Conservation (phyloP, 1,284 basidiomycete species). For the Exobasidium cylindrosporum region DNA sequence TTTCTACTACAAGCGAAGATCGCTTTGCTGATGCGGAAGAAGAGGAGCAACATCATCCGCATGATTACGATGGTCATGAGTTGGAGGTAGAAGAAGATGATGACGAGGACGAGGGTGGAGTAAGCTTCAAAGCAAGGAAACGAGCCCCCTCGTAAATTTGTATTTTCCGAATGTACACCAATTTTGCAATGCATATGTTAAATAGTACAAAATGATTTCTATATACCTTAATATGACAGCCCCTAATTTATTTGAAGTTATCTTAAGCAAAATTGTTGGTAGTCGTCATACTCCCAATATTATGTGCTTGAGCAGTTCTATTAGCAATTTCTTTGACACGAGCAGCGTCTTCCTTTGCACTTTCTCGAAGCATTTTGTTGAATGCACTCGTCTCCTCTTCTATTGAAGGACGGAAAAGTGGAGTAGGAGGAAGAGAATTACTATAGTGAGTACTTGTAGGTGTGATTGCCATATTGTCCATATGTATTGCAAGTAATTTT, state of each 20-base stretch:
- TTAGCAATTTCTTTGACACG: slow-evolving; percentile 8
- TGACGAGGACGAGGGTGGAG: slow-evolving; percentile 11
- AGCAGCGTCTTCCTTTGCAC: slow-evolving; percentile 3
- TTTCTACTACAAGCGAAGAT: slow-evolving; percentile 10
- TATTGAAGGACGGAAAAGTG: neutral
- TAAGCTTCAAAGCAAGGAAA: slow-evolving; percentile 11
- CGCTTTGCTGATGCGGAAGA: slow-evolving; percentile 19
- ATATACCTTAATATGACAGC: neutral
- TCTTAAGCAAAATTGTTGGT: too few relatives aligned
- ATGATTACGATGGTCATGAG: neutral
- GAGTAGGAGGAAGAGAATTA: neutral
- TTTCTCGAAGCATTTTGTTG: slow-evolving; percentile 5
- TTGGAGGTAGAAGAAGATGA: slow-evolving; percentile 1
- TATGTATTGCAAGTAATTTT: slow-evolving; percentile 12
- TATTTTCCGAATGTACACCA: neutral
- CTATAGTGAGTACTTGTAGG: neutral
- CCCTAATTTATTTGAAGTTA: too few relatives aligned
- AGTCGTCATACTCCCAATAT: too few relatives aligned
- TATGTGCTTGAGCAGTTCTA: neutral
- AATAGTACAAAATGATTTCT: neutral
- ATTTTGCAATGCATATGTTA: neutral
- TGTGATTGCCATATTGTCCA: slow-evolving; percentile 3
- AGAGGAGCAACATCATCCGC: too few relatives aligned
- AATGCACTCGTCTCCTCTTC: slow-evolving; percentile 5
- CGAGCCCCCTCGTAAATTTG: neutral